phyloP scores from a whole-genome alignment of 148 eudicot genomes.

The Camellia lanceoleosa region DNA sequence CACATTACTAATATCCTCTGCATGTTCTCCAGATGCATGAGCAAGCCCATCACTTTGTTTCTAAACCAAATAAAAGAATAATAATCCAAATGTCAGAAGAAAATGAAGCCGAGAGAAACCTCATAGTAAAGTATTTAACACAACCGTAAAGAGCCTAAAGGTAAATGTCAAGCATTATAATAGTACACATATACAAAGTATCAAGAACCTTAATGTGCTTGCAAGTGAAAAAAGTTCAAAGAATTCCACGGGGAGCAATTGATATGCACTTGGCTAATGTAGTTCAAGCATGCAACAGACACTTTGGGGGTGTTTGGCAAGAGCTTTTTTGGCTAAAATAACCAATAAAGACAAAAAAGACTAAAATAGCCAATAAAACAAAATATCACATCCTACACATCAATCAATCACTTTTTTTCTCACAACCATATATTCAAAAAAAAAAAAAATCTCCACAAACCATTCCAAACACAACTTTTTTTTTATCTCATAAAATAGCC shows the following conservation, averaged over 20 bases:
- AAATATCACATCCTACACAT: too few relatives aligned
- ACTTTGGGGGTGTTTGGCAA: background rate
- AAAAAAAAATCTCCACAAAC: too few relatives aligned
- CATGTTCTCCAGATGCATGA: slow-evolving; percentile 55
- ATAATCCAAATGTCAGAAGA: background rate
- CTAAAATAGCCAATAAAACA: too few relatives aligned
- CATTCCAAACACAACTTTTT: too few relatives aligned
- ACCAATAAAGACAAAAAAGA: too few relatives aligned
- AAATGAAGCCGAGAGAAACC: background rate
- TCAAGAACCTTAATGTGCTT: background rate
- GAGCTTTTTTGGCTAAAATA: too few relatives aligned
- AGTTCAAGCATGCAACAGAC: background rate
- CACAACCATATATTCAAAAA: too few relatives aligned
- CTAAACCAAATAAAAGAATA: slow-evolving; percentile 34
- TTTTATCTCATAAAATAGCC: too few relatives aligned
- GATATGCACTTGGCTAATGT: background rate
- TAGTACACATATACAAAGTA: background rate
- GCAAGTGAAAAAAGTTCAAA: background rate
- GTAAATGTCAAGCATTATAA: background rate
- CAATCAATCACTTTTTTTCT: too few relatives aligned
- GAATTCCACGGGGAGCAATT: background rate
- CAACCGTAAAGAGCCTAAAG: background rate
- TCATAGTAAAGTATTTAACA: background rate
- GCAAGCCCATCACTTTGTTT: slow-evolving; percentile 67
- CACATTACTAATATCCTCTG: slow-evolving; percentile 41